phyloP scores from a whole-genome alignment of 441 rosid species.

The Biscutella laevigata region DNA sequence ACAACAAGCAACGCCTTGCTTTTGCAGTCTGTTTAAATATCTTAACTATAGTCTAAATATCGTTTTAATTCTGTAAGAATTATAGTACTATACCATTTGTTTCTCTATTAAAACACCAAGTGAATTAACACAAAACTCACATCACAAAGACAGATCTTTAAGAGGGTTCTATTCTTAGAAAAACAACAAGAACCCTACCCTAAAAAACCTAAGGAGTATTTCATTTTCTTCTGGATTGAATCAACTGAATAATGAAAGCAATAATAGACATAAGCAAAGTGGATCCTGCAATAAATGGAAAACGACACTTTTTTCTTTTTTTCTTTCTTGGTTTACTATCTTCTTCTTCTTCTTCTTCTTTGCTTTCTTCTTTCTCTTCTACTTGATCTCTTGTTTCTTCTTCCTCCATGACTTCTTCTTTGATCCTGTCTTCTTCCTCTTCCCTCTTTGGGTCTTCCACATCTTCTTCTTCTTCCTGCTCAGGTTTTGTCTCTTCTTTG shows the following conservation, averaged over 20 bases:
- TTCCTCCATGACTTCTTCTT: constrained; percentile 15
- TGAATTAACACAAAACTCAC: constrained; percentile 12
- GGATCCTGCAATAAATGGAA: constrained; percentile 52
- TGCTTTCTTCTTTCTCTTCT: constrained; percentile 3
- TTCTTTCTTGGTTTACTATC: constrained; percentile 9
- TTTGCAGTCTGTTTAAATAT: too few relatives aligned
- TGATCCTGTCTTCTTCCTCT: constrained; percentile 15
- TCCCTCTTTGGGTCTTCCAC: not conserved
- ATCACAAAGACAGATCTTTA: too few relatives aligned
- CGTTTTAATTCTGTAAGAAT: not conserved
- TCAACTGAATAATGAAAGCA: constrained; percentile 39
- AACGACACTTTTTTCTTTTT: constrained; percentile 21
- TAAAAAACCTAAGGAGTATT: not conserved
- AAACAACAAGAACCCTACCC: not conserved
- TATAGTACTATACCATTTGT: too few relatives aligned
- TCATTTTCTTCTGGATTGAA: constrained; percentile 43
- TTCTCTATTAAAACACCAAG: not conserved
- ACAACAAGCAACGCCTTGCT: not conserved
- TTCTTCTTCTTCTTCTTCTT: not conserved
- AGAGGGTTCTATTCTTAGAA: not conserved
- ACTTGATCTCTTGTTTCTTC: constrained; percentile 12
- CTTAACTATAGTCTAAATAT: not conserved
- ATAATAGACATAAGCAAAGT: constrained; percentile 51
- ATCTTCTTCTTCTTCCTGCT: constrained; percentile 1
- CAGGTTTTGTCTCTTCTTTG: constrained; percentile 11